Evolutionary conservation across 345 rosid species (phyloP).

Genomic region (Aquilaria sinensis): DNA sequence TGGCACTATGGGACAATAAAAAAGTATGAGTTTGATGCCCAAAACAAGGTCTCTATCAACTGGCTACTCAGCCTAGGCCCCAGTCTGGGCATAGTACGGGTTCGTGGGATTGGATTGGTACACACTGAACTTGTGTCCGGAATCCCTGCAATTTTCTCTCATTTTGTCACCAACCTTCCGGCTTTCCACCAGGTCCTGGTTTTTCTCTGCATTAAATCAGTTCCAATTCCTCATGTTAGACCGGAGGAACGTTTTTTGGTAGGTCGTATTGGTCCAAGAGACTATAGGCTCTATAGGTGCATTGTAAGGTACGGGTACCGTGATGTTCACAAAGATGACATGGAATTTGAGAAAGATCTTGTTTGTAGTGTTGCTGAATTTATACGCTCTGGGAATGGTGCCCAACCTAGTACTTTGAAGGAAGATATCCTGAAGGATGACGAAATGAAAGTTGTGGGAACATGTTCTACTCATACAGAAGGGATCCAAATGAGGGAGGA

Average conservation of each 20-base stretch:
- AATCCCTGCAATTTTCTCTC: constrained; percentile 95
- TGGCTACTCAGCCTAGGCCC: constrained; percentile 87
- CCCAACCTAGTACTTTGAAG: neutral
- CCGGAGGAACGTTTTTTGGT: constrained; percentile 84
- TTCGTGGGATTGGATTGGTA: constrained; percentile 79
- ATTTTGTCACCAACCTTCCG: constrained; percentile 93
- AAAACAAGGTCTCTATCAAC: constrained; percentile 88
- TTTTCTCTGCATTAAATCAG: constrained; percentile 92
- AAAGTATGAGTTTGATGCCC: constrained; percentile 80
- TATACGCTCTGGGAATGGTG: constrained; percentile 46
- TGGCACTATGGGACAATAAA: constrained; percentile 92
- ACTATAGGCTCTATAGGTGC: constrained; percentile 80
- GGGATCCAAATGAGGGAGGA: constrained; percentile 55
- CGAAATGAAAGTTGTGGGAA: constrained; percentile 77
- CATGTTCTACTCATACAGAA: constrained; percentile 52
- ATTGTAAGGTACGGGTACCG: constrained; percentile 89
- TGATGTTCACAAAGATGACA: constrained; percentile 83
- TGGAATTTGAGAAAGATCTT: constrained; percentile 87
- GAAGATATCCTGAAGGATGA: constrained; percentile 38
- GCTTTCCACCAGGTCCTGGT: constrained; percentile 94
- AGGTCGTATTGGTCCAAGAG: constrained; percentile 74
- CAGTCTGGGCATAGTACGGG: constrained; percentile 82
- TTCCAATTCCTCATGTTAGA: constrained; percentile 89
- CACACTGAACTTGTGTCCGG: constrained; percentile 96
- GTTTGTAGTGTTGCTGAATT: constrained; percentile 86